Evolutionary conservation across 257 asterid genomes (phyloP).

Genomic region (Vinca minor): DNA sequence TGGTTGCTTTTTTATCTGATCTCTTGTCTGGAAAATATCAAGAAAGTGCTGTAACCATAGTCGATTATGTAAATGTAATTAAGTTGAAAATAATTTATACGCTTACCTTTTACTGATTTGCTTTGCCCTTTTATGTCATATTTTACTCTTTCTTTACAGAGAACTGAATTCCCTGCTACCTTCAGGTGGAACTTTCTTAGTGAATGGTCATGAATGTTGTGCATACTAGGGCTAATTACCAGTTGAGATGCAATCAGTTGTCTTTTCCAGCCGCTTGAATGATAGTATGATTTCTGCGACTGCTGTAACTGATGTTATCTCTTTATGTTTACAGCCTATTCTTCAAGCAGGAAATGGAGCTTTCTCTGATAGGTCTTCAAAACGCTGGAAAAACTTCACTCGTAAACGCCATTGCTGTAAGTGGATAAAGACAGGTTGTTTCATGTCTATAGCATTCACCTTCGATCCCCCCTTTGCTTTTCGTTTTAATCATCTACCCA

Average conservation of each 20-base stretch:
- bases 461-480: background rate
- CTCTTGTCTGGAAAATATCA: background rate
- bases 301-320: background rate
- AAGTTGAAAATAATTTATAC: background rate
- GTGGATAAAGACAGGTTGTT: slow-evolving; percentile 22
- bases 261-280: background rate
- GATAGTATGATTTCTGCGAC: background rate
- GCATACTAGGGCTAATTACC: background rate
- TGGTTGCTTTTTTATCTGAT: background rate
- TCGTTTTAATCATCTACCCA: slow-evolving; percentile 4
- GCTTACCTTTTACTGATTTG: background rate
- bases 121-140: background rate
- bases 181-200: background rate
- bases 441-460: background rate
- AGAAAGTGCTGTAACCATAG: background rate
- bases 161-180: background rate
- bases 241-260: background rate
- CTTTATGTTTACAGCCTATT: slow-evolving; percentile 54
- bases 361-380: slow-evolving; percentile 91
- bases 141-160: background rate
- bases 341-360: slow-evolving; percentile 99
- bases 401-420: slow-evolving; percentile 91
- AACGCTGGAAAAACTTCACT: slow-evolving; percentile 99
- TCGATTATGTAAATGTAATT: too few relatives aligned
- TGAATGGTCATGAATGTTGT: background rate